Evolutionary conservation across 345 rosid genomes (phyloP), one percentile per base, ranked within the genome.

Genomic region (Lepidium africanum): DNA sequence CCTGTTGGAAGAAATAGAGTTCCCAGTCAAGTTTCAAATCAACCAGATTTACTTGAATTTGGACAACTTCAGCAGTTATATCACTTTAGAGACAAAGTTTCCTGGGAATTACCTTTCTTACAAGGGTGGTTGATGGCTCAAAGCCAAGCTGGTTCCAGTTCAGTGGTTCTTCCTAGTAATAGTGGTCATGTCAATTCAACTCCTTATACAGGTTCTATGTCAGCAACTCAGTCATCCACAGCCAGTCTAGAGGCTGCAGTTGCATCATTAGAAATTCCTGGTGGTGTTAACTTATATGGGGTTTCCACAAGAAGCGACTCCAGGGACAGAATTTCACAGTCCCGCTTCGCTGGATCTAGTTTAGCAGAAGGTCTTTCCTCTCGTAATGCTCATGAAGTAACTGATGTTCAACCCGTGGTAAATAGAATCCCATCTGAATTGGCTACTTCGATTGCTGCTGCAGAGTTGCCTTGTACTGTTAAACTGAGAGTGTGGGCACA

Each of bases 381-480:
- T 63, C 78, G 49, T 52, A 78, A 36, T 42, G 46, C 63, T 32
- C 79, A 58, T 10, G 81, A 80, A 59, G 78, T 74, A 15, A 43
- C 47, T 68, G 82, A 82, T 27, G 39, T 76, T 78, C 92, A 82
- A 65, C 85, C 90, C 37, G 72, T 80, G 54, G 78, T 83, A 14
- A 87, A 79, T 64, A 85, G 90, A 77, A 73, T 90, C 25, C 89
- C 81, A 27, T 77, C 88, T 70, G 96, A 92, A 74, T 73, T 90
- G 61, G 91, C 98, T 66, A 67, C 90, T 5, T 85, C 98, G 6
- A 74, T 92, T 76, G 90, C 95, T 67, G 90, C 98, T 61, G 94
- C 97, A 49, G 98, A 92, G 82, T 82, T 86, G 62, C 98, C 98
- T 48, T 92, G 97, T 72, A 88, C 98, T 37, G 98, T 92, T 75